A percentile compares a stretch with the other conserved stretches of the same genome.
These are phyloP conservation scores for Pythium myriotylum DNA, from an alignment of 352 stramenopile species.

Conservation along the genomic window DNA sequence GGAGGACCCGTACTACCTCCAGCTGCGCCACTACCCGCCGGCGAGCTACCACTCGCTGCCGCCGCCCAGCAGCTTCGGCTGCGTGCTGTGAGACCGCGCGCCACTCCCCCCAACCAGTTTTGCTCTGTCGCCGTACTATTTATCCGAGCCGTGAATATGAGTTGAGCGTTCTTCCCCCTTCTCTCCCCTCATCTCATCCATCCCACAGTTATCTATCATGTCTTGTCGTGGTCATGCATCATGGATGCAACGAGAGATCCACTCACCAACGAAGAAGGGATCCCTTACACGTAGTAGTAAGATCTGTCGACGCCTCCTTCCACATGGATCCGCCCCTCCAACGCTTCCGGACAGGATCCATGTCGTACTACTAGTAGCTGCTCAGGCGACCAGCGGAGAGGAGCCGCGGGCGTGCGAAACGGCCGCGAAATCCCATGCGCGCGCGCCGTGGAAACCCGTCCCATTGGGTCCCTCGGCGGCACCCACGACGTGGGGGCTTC, in stretches of 20 bases:
- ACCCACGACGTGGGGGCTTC: no score
- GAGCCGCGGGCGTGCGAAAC: neutral
- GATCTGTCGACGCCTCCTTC: no score
- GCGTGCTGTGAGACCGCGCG: constrained; percentile 8
- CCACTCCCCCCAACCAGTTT: constrained; percentile 14
- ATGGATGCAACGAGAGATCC: no score
- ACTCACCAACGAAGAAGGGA: no score
- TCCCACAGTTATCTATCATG: no score
- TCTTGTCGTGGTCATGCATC: no score
- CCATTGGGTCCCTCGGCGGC: no score
- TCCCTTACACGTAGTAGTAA: no score
- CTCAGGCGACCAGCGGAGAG: neutral
- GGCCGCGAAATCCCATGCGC: neutral
- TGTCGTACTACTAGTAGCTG: neutral
- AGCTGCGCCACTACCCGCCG: constrained; percentile 6
- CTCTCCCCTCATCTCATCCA: no score
- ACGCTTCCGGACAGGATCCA: no score
- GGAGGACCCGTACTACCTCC: constrained; percentile 21
- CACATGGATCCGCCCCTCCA: no score
- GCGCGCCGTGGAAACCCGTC: neutral
- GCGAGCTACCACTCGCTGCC: constrained; percentile 26
- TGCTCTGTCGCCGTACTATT: neutral
- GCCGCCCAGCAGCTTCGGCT: constrained; percentile 20
- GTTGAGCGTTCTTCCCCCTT: no score
- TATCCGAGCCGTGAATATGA: neutral